Conservation (phyloP, 2,329 filamentous ascomycete species). For the Colletotrichum nymphaeae region DNA sequence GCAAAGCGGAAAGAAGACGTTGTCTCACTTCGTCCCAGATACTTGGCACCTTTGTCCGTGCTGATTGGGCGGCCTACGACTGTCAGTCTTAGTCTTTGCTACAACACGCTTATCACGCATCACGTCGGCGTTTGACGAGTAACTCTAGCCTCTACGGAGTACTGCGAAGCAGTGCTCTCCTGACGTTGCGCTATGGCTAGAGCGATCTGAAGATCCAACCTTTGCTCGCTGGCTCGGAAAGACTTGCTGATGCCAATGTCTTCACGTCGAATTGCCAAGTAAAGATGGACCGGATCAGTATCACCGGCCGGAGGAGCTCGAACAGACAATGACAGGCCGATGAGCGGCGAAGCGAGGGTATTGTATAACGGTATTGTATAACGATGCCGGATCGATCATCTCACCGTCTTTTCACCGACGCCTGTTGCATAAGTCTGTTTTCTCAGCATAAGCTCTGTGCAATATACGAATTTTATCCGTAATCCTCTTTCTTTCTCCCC, state of each 20-base stretch:
- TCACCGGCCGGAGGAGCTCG: background rate
- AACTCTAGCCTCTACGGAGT: too few relatives aligned
- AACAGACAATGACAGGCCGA: background rate
- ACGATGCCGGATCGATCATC: background rate
- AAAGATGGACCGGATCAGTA: background rate
- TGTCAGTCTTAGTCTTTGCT: background rate
- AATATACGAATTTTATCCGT: background rate
- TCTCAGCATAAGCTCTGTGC: background rate
- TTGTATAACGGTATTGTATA: background rate
- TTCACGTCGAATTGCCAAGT: background rate
- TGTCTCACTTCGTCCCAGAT: slow-evolving; percentile 9
- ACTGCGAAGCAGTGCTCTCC: background rate
- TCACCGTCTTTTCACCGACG: background rate
- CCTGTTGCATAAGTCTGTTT: background rate
- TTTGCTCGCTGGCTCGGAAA: background rate
- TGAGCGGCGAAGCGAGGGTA: background rate
- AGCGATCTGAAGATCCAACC: background rate
- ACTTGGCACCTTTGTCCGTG: background rate
- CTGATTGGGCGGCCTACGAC: slow-evolving; percentile 28
- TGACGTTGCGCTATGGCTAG: background rate
- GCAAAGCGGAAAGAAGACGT: background rate
- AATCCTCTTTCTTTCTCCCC: background rate
- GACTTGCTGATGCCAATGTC: background rate
- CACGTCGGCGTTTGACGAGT: background rate
- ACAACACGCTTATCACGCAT: background rate